Evolutionary conservation across 768 basidiomycete genomes (phyloP), one percentile per base, ranked within the genome.

Genomic region (Mycena belliarum): DNA sequence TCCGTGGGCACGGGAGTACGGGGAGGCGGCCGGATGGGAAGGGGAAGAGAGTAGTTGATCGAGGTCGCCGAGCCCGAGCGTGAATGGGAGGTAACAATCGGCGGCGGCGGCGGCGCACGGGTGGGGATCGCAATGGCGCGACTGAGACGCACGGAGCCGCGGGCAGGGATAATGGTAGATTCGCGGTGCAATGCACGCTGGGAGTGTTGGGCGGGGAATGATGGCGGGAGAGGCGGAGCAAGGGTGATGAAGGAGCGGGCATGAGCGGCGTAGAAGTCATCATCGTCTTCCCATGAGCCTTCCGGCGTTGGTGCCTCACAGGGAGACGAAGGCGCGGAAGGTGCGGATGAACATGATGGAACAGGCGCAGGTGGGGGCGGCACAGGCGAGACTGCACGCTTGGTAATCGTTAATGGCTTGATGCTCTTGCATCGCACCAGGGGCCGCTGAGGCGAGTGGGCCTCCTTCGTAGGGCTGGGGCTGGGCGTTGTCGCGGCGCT

Each of bases 101-200:
- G 60, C 21, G 55, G 60, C 0, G 60, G 60, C 8, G 55, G 55
- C 12, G 60, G 55, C 3, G 60, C 55, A 49, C 55, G 60, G 15
- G 51, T 12, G 33, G 55, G 55, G 35, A 61, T 50, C 42, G 45
- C 44, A 32, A 48, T 25, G 4, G 49, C 24, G 49, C 54, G 59
- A 29, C 48, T 44, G n/a, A 57, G 49, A 20, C 57, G 57, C 18
- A 37, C 43, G 6, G 57, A 47, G 25, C 15, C 35, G 25, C 43
- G 44, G 40, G 40, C 40, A 11, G 21, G 40, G 21, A 41, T 21
- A 11, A 41, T 14, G 40, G 40, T 21, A 12, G 40, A 41, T 21
- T 41, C 40, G 40, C 40, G 40, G 20, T 41, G 4, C 20, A 23
- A 11, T 10, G 49, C 33, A 55, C 40, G 40, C 20, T n/a, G 16